Evolutionary conservation across 768 basidiomycete species (phyloP).

Genomic region (Pleurotus eryngii): DNA sequence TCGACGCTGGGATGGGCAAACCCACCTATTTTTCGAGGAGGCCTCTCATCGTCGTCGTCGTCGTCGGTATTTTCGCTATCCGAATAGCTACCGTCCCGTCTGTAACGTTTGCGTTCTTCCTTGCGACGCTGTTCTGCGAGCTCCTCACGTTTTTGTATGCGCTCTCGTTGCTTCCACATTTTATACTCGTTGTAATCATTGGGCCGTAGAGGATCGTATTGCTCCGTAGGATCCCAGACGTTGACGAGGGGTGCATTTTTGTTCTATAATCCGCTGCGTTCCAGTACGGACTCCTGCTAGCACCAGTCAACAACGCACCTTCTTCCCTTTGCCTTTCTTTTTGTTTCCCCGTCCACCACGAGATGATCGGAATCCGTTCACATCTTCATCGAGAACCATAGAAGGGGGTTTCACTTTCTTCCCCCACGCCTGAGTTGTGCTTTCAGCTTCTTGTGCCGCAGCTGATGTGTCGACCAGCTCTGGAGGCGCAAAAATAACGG

Average conservation of each 20-base stretch:
- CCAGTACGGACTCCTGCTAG: not conserved
- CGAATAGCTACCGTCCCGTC: constrained; percentile 58
- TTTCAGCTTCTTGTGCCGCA: constrained; percentile 27
- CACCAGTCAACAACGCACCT: constrained; percentile 37
- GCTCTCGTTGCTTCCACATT: constrained; percentile 71
- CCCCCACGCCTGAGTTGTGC: constrained; percentile 63
- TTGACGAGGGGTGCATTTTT: constrained; percentile 50
- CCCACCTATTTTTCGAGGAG: constrained; percentile 71
- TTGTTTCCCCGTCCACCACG: constrained; percentile 35
- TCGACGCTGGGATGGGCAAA: constrained; percentile 22
- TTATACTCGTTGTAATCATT: constrained; percentile 92
- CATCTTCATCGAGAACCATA: constrained; percentile 86
- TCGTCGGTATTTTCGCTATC: constrained; percentile 62
- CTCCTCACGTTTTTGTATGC: constrained; percentile 69
- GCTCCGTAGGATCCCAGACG: constrained; percentile 77
- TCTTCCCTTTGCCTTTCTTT: constrained; percentile 58
- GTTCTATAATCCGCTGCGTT: constrained; percentile 38
- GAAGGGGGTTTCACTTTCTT: constrained; percentile 89
- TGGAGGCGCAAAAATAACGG: constrained; percentile 71
- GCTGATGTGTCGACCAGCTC: constrained; percentile 42
- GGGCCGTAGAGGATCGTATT: constrained; percentile 78
- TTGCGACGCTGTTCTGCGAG: constrained; percentile 55
- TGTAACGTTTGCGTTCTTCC: constrained; percentile 55
- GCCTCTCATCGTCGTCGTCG: constrained; percentile 64
- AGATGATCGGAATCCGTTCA: constrained; percentile 74